Evolutionary conservation across 306 rosid genomes (phyloP).

Genomic region (Fragaria nilgerrensis): DNA sequence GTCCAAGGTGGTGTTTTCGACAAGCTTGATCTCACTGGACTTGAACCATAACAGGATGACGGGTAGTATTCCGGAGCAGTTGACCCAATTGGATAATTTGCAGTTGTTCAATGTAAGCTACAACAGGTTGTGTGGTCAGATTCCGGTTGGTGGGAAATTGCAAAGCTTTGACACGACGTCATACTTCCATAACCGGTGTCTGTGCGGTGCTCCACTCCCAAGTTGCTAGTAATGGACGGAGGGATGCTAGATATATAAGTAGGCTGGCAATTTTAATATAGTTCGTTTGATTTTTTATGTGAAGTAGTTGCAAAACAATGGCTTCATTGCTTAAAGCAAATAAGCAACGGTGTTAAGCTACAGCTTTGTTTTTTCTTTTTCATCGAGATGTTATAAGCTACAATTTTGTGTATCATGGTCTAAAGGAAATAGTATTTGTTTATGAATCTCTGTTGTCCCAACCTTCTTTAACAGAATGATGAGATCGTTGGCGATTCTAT

Average conservation of each 20-base stretch:
- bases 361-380: no score
- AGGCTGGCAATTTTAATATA: not conserved
- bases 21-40: conserved; percentile 46
- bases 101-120: conserved; percentile 53
- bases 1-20: conserved; percentile 39
- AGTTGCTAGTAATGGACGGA: conserved; percentile 32
- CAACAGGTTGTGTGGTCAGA: conserved; percentile 49
- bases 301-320: not conserved
- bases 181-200: conserved; percentile 47
- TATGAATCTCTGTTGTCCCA: no score
- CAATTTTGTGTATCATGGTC: no score
- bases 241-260: not conserved
- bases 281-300: not conserved
- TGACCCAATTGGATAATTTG: conserved; percentile 39
- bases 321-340: not conserved
- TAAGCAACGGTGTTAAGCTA: no score
- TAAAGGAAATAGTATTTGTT: no score
- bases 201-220: conserved; percentile 53
- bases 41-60: conserved; percentile 56
- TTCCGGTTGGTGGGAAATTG: conserved; percentile 54
- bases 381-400: no score
- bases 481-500: no score
- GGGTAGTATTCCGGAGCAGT: conserved; percentile 43
- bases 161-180: conserved; percentile 35
- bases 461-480: no score